Base-by-base conservation (phyloP, 805 yeast species). In the Candida ponderosae region DNA sequence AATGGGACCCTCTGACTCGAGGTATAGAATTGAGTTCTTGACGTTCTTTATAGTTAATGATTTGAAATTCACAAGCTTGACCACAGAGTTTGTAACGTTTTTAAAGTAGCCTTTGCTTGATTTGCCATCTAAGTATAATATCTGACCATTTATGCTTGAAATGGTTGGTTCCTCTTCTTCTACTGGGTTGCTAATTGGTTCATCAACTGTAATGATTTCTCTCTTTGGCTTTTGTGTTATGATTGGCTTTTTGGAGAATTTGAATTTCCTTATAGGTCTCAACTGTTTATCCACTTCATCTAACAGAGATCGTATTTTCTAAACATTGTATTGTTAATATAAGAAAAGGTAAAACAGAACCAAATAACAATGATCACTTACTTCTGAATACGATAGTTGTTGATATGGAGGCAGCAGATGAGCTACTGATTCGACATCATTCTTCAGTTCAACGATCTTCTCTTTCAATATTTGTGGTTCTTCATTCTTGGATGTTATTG, bases 391-490 rank as follows among this genome's bases (percentile, higher is more conserved):
- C 0, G 47, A 35, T 5, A 42, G 40, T 26, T 44, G 48, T 23
- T 49, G 51, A 32, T 52, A 48, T 4, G 33, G 31, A 3, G 56
- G 54, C 3, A 52, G 36, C 4, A 43, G 14, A 30, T 52, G 54
- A 0, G 45, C 33, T 3, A 47, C 34, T 13, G 36, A 26, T 19
- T 43, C 49, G 3, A 52, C 34, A 11, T 42, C 34, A 8, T 33
- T 32, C 32, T 44, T 43, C 9, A 52, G 32, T 9, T 14, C 15
- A 14, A 40, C 13, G 11, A n/a, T 4, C 6, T 7, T 6, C 13
- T 7, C n/a, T 24, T 2, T 24, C 6, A 11, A n/a, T 24, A 5
- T 6, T 24, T 14, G 6, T 8, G 5, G 14, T 3, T 24, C 28
- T 24, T 24, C 13, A 8, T 9, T 2, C 11, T 6, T 13, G n/a